Evolutionary conservation across 192 early-diverging fungal genomes (phyloP), one percentile per base, ranked within the genome.

Genomic region (Coemansia sp.): DNA sequence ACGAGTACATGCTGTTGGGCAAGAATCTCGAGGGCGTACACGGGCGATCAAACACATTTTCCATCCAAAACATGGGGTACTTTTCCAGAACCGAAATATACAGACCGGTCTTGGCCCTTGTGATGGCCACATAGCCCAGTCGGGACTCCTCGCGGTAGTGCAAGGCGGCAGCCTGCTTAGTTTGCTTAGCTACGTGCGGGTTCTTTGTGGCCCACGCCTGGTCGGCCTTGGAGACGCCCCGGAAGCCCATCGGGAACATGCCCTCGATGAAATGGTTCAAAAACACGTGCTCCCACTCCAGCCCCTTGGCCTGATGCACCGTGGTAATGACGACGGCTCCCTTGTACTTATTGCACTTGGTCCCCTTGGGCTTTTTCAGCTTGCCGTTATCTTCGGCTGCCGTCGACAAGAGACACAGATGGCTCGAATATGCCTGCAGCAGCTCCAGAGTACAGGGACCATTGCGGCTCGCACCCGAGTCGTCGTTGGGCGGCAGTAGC

Each of bases 241-340:
- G 66, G 58, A 63, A 76, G 0, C 55, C 50, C 76, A 78, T 78
- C 0, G 76, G 76, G 17, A 71, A 71, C 31, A 78, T n/a, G 36
- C 46, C 20, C 23, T 78, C 76, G 51, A 48, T 71, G 21, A 78
- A 78, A n/a, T 78, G 64, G 23, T 69, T 69, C 8, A 78, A 16
- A 56, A 71, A 78, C 6, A 71, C 69, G 30, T 71, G 69, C 57
- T 64, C 51, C 76, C 69, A 71, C 56, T 71, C 69, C 32, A 78
- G 56, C 0, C 64, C 69, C 54, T 78, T 78, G 6, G 69, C 69
- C 53, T 78, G 76, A 34, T 78, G 76, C 57, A 78, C 65, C 0
- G 69, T 78, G 21, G 56, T 62, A 2, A 78, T 71, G 0, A 78
- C 58, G 5, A 71, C 69, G 2, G 61, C 58, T 3, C 56, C 46